Base-by-base conservation (phyloP, 192 early-diverging fungal species). In the Cetraspora pellucida region DNA sequence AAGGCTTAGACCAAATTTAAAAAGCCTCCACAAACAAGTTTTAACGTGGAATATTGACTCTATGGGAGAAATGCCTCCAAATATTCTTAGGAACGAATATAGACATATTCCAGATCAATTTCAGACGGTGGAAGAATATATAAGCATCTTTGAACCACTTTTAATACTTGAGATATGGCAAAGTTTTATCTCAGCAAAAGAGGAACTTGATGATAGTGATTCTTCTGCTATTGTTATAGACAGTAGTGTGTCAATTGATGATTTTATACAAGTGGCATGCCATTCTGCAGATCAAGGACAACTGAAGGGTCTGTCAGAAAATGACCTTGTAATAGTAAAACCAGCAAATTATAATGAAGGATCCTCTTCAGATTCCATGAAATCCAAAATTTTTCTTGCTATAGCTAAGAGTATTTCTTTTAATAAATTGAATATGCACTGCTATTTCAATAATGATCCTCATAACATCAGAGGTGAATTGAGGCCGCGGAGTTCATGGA, bases 131-230 rank as follows among this genome's bases (percentile, higher is more conserved):
- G 76, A 83, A 28, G 81, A 90, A 54, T 98, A 97, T 77, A 77
- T 77, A 2, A 63, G 66, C 21, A 80, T 84, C 4, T 92, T 97
- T 80, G 94, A 96, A 80, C 95, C 95, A 0, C 79, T 97, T 55
- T 66, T 97, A 46, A 74, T 95, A 45, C 82, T 95, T 4, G 97
- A 98, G 79, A 86, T 89, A 69, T 96, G 95, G 96, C 83, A 91
- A 66, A 92, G 95, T 78, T 81, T 97, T 44, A 81, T 90, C 76
- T 88, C 90, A 10, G 82, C 90, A 11, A 88, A 89, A 59, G 93
- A 95, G 68, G 89, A 93, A 66, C 71, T 85, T 13, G 81, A 77
- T 37, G 81, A 81, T 2, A 86, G 91, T 46, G 79, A 83, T 19
- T 37, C n/a, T 0, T 77, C 87, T n/a, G 80, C 79, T 57, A 80